Base-by-base conservation (phyloP, 768 basidiomycete species). In the Leucocoprinus birnbaumii region DNA sequence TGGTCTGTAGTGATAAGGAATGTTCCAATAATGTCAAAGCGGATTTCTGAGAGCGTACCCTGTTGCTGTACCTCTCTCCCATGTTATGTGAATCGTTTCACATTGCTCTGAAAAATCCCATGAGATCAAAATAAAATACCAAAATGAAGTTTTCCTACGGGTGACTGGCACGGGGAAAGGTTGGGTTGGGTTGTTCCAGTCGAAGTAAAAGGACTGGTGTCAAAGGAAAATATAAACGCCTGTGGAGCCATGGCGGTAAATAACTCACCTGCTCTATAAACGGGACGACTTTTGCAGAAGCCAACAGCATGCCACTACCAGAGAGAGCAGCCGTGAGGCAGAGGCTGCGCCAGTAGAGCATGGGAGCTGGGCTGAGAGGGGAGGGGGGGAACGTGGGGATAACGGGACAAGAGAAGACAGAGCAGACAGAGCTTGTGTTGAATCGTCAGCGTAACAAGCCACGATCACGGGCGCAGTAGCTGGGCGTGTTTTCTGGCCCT, bases 191-290 rank as follows among this genome's bases (percentile, higher is more conserved):
- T 53, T 37, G 61, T 71, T 69, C 64, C 73, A 77, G 62, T 73
- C 68, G 62, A 78, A 80, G 62, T 70, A 75, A 60, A 76, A 80
- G 6, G 77, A 72, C 76, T 78, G 55, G 11, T n/a, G n/a, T n/a
- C 48, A 26, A 37, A 21, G 46, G 37, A 43, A 18, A 45, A 24
- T 43, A 42, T 44, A 26, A 53, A 22, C 2, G 22, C 41, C 35
- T 31, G 31, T 31, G 10, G 22, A 14, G 24, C 47, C 27, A n/a
- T 35, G 4, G 44, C 21, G 19, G 22, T 19, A 10, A 45, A 21
- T 26, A 24, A 53, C 3, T 40, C 50, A 71, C 70, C 65, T 71
- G 71, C 26, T 61, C 61, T 49, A 73, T 54, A 54, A 62, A 69
- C 26, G 63, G 63, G 21, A 62, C 16, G 13, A 14, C 21, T n/a